Conservation (phyloP, 2,329 filamentous ascomycete genomes). For the Colletotrichum sp. region DNA sequence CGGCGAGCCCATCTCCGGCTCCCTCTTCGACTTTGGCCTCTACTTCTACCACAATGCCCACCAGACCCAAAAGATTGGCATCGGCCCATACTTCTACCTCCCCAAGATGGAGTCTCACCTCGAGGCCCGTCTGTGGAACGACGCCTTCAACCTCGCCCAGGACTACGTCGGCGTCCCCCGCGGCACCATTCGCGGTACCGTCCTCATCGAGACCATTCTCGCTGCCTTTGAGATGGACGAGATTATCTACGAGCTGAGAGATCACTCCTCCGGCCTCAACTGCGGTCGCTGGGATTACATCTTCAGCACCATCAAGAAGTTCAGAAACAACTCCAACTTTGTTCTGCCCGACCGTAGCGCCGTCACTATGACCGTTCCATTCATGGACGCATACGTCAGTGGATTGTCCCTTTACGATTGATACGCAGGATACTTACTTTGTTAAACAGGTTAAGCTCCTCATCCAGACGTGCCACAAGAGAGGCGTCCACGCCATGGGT, state of each 20-base stretch:
- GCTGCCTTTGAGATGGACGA: conserved; percentile 99
- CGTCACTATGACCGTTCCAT: conserved; percentile 97
- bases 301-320: conserved; percentile 99
- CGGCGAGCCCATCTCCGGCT: conserved; percentile 90
- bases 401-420: not conserved
- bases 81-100: conserved; percentile 96
- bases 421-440: not conserved
- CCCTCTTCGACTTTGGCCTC: conserved; percentile 95
- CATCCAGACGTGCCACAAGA: conserved; percentile 96
- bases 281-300: conserved; percentile 99
- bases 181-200: conserved; percentile 92
- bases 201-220: conserved; percentile 96
- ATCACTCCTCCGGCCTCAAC: conserved; percentile 96
- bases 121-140: conserved; percentile 97
- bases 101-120: conserved; percentile 98
- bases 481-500: conserved; percentile 98
- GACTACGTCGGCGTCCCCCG: conserved; percentile 89
- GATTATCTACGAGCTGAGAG: conserved; percentile 98
- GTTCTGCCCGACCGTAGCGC: conserved; percentile 88
- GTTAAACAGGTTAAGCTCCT: conserved; percentile 73
- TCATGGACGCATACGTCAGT: conserved; percentile 89
- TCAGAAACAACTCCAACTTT: conserved; percentile 93
- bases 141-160: conserved; percentile 94
- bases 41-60: conserved; percentile 99
- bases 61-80: conserved; percentile 82